Evolutionary conservation across 106 monocot species (phyloP), one percentile per base, ranked within the genome.

Genomic region (Hemerocallis citrina): DNA sequence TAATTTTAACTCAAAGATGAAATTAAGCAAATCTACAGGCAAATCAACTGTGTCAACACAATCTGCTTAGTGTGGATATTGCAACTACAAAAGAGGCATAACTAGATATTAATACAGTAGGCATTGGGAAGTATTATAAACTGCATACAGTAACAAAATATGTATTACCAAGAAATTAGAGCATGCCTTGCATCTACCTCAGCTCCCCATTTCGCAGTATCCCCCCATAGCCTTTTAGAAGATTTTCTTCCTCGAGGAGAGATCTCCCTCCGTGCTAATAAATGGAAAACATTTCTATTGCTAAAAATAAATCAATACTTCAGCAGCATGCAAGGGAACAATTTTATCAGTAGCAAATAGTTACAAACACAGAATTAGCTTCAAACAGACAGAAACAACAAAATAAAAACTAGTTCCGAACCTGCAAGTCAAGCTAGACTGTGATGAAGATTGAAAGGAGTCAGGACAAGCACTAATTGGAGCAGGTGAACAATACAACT

Each of bases 121-220:
- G 14, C 4, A 5, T 24, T 59, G 10, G 13, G 14, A 19, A 50
- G 11, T 45, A 45, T 13, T 24, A 59, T 32, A 40, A 37, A 59
- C 23, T 6, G 11, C 25, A 11, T 50, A 12, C 8, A 50, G 25
- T 45, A 19, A 45, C 23, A 41, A 4, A 41, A 41, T 17, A 23
- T 62, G 6, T 10, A 60, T 71, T 95, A 96, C 95, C 95, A 96
- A 60, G 95, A 96, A 73, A 66, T 51, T 19, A 96, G 72, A 62
- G 80, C 75, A 36, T 69, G 75, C 68, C 67, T 84, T 55, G 86
- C 79, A 79, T 90, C 95, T 47, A 68, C 58, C 42, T 79, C 60
- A 61, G 46, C 24, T 50, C 44, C 69, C 5, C 38, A 29, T 31
- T 41, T 72, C 40, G 62, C 69, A 52, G 57, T 34, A 63, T 42